These are phyloP conservation scores for Ceratocystis huliohia DNA, from an alignment of 2,329 filamentous ascomycete genomes.

Conservation along the genomic window DNA sequence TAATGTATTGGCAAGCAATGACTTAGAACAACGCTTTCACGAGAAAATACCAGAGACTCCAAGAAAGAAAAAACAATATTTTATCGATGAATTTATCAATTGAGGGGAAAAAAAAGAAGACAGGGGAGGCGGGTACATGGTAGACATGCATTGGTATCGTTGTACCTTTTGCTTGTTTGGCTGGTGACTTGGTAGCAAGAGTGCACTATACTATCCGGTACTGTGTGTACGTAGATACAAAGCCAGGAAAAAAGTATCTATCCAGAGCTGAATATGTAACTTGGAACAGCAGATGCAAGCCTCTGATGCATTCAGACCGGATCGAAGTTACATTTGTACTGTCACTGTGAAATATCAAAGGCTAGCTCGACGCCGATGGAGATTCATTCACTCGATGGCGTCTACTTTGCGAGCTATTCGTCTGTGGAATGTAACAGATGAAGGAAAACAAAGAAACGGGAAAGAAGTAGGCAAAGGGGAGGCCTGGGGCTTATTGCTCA, in stretches of 20 bases:
- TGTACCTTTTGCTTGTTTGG: not conserved
- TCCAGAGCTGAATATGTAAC: not conserved
- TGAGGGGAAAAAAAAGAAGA: not conserved
- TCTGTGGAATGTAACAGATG: no score
- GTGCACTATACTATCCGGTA: not conserved
- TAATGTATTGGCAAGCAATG: constrained; percentile 1
- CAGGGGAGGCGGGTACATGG: not conserved
- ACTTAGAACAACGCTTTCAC: not conserved
- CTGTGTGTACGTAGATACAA: not conserved
- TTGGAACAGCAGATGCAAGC: not conserved
- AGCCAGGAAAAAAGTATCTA: constrained; percentile 4
- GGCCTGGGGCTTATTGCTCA: no score
- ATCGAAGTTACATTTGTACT: no score
- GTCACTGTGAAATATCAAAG: not conserved
- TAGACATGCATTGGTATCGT: constrained; percentile 3
- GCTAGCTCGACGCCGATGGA: no score
- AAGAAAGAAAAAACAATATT: not conserved
- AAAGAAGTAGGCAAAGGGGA: no score
- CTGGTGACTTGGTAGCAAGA: not conserved
- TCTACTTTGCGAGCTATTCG: no score
- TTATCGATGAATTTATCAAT: constrained; percentile 1
- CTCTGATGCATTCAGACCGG: not conserved
- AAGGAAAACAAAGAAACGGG: no score
- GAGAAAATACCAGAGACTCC: constrained; percentile 4
- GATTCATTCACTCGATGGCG: no score